Evolutionary conservation across 495 filamentous ascomycete species (phyloP), one percentile per base, ranked within the genome.

Genomic region (Tuber umbilicatum): DNA sequence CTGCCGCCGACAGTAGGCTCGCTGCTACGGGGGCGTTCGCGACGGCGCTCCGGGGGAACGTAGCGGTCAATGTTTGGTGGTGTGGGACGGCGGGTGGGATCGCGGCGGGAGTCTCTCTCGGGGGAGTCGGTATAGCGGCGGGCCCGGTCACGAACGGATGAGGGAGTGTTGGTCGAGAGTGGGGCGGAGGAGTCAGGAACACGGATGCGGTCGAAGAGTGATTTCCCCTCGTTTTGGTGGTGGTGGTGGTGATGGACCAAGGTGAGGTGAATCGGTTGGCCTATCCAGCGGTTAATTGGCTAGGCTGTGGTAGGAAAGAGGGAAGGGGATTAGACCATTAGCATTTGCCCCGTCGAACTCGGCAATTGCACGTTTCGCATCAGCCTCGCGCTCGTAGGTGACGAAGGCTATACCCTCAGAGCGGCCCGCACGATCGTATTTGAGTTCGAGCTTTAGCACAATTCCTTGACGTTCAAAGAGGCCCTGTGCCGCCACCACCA

Each of bases 271-370:
- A 98, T 97, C 3, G 93, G 94, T 83, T 97, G 93, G 73, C 89
- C 88, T 87, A 55, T 16, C 14, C 37, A 50, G 60, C 81, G 76
- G 76, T 73, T 78, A 70, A 23, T 2, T 60, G 10, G 6, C 17
- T 39, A 71, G 21, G 60, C 35, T 70, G 21, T 38, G 12, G 37
- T 35, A 31, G 37, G 14, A 47, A 27, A 35, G 17, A 23, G 40
- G 14, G 16, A 21, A 39, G 37, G 70, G 43, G 50, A 76, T 70
- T 84, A 40, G 23, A 86, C 92, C 93, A 77, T 94, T 92, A 47
- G 94, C 94, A 83, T 97, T 97, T 74, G 94, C 94, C 70, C 92
- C 92, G 83, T 97, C 91, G 77, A 90, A 97, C 79, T 97, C 92
- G 64, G 85, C 85, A 75, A 97, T 89, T 7, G 94, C 95, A 35